Percentiles rank a stretch among this genome's conserved stretches.
These are phyloP conservation scores for Akanthomyces uredinophilus DNA, from an alignment of 2,329 filamentous ascomycete species.

Conservation along the genomic window DNA sequence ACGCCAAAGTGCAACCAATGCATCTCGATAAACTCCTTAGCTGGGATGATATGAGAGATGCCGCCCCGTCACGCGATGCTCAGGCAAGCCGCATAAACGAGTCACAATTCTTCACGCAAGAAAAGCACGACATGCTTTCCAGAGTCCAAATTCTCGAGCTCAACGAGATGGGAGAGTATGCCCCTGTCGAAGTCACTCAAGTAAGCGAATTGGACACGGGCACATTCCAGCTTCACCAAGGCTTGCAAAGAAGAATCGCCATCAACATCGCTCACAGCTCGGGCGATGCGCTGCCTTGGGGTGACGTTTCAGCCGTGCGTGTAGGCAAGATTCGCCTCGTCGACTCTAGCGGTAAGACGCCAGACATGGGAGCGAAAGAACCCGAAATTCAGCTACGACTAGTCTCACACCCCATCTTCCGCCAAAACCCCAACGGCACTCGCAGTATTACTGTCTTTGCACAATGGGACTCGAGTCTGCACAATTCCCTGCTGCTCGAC, in stretches of 20 bases:
- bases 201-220: conserved; percentile 78
- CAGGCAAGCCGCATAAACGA: conserved; percentile 73
- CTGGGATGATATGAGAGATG: conserved; percentile 97
- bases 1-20: conserved; percentile 85
- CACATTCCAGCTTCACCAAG: conserved; percentile 92
- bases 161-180: conserved; percentile 83
- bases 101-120: conserved; percentile 87
- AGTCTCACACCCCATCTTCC: conserved; percentile 70
- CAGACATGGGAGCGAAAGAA: conserved; percentile 67
- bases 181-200: conserved; percentile 89
- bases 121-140: conserved; percentile 88
- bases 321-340: conserved; percentile 79
- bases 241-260: conserved; percentile 80
- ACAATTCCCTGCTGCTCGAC: conserved; percentile 89
- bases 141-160: conserved; percentile 87
- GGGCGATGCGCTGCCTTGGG: conserved; percentile 82
- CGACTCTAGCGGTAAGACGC: conserved; percentile 78
- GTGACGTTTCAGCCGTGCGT: conserved; percentile 70
- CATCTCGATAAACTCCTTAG: conserved; percentile 95
- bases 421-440: conserved; percentile 84
- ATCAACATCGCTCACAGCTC: conserved; percentile 90
- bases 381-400: conserved; percentile 74
- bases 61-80: conserved; percentile 51
- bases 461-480: conserved; percentile 94
- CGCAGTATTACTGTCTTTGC: conserved; percentile 80